Percentiles rank a stretch among this genome's conserved stretches.
Evolutionary conservation across 2,329 filamentous ascomycete genomes (phyloP).

Genomic region (Ophiostoma ulmi): DNA sequence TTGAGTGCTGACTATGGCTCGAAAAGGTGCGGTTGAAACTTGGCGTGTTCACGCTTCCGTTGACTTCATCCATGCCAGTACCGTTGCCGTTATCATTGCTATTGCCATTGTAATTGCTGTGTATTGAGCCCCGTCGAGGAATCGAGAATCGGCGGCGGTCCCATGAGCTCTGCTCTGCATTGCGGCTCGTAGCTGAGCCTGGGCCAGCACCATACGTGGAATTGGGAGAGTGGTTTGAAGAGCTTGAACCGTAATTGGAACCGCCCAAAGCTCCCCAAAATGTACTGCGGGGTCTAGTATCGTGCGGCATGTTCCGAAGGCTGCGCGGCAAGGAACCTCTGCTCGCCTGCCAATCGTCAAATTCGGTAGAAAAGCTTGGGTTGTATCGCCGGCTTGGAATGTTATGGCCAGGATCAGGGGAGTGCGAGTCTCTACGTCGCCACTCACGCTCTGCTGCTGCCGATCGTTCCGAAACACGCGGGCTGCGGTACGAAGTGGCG

Average conservation of each 20-base stretch:
- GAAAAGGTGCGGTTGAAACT: neutral
- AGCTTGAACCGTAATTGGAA: neutral
- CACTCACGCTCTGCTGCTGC: constrained; percentile 22
- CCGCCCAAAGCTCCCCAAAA: neutral
- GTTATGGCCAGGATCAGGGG: constrained; percentile 20
- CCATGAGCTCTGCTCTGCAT: neutral
- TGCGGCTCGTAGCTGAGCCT: neutral
- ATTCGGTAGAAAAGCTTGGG: neutral
- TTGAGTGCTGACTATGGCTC: neutral
- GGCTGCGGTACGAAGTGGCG: constrained; percentile 22
- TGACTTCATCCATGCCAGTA: neutral
- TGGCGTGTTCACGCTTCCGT: neutral
- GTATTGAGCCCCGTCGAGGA: neutral
- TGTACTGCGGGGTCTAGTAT: neutral
- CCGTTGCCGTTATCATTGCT: neutral
- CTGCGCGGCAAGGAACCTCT: neutral
- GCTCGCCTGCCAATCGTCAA: neutral
- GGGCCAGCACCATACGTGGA: neutral
- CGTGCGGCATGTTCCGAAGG: neutral
- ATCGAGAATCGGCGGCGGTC: neutral
- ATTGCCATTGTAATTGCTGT: neutral
- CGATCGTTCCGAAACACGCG: constrained; percentile 20
- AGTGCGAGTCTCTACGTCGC: constrained; percentile 27
- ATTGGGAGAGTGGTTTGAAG: neutral
- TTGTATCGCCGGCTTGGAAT: constrained; percentile 14